Evolutionary conservation across 1,284 basidiomycete species (phyloP).

Genomic region (Cystobasidium sp.): DNA sequence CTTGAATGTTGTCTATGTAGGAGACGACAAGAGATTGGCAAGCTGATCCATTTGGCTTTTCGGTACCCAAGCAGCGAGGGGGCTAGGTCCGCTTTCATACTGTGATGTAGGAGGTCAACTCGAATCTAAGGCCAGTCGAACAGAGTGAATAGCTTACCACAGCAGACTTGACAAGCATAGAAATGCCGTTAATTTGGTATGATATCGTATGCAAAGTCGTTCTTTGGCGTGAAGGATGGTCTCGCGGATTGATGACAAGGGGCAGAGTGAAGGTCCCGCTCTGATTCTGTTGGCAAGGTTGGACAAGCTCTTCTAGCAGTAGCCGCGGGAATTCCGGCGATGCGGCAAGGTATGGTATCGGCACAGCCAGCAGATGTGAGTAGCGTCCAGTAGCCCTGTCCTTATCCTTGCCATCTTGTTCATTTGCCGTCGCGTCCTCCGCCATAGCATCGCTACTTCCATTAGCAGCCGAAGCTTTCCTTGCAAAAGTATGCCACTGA

Average conservation of each 20-base stretch:
- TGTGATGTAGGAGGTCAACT: not conserved
- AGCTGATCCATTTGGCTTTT: constrained; percentile 6
- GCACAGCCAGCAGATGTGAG: constrained; percentile 20
- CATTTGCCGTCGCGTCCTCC: not conserved
- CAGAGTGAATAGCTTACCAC: constrained; percentile 5
- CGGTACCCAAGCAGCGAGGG: constrained; percentile 33
- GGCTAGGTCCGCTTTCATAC: constrained; percentile 37
- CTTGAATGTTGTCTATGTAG: not conserved
- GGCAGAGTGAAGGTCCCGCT: not conserved
- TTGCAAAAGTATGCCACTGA: not conserved
- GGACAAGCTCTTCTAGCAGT: constrained; percentile 3
- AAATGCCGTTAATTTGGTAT: constrained; percentile 23
- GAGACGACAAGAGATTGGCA: not conserved
- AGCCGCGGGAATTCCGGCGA: constrained; percentile 7
- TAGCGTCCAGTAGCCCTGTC: not conserved
- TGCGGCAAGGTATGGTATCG: constrained; percentile 20
- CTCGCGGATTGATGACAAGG: not conserved
- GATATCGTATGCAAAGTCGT: not conserved
- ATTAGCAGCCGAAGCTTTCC: not conserved
- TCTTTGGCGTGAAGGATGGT: not conserved
- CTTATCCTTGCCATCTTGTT: not conserved
- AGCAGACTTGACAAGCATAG: constrained; percentile 34
- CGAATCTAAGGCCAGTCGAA: not conserved
- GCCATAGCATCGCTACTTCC: not conserved
- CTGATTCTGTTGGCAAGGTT: not conserved